Base-by-base conservation (phyloP, 2,329 filamentous ascomycete species). In the Pyrenophora graminea region DNA sequence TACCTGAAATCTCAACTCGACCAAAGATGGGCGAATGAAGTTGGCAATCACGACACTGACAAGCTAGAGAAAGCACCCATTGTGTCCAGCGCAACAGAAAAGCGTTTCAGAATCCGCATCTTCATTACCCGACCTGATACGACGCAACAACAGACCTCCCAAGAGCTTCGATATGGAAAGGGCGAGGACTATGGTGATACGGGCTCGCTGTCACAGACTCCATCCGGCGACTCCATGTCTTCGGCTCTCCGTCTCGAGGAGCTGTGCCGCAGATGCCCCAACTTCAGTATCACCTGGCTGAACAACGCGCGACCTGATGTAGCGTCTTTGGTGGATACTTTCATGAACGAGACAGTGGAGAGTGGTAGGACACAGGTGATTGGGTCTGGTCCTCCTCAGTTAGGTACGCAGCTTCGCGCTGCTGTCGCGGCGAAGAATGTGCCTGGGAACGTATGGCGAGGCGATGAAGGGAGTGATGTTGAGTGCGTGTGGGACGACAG, bases 401-500 rank as follows among this genome's bases (percentile, higher is more conserved):
- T 51, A 6, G 48, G 37, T 10, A 47, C 48, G 5, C 48, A 46
- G 37, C 17, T 51, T 13, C 38, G 48, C 13, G n/a, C 30, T 33
- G 48, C 48, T n/a, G 48, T 51, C 19, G 48, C 48, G 18, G 43
- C 43, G n/a, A 45, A 38, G 43, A 51, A 51, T 4, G 18, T 23
- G 2, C 48, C 48, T 17, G 48, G 43, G 10, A 36, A 23, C 5
- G 48, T 51, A 7, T 51, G 43, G 48, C 25, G 38, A 1, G 48
- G 48, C 1, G 48, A 51, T 1, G 42, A 51, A 43, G 25, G 31
- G 0, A 45, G 48, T 8, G 48, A 51, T 41, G 48, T 51, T 0
- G 38, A 46, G 31, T 47, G 43, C 12, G 48, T 51, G 7, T 51
- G 48, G 48, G 48, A 51, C n/a, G 48, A 51, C 36, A 43, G 48